A percentile compares a stretch with the other conserved stretches of the same genome.
Conservation (phyloP, 2,329 filamentous ascomycete genomes). For the Pseudocercospora fuligena region DNA sequence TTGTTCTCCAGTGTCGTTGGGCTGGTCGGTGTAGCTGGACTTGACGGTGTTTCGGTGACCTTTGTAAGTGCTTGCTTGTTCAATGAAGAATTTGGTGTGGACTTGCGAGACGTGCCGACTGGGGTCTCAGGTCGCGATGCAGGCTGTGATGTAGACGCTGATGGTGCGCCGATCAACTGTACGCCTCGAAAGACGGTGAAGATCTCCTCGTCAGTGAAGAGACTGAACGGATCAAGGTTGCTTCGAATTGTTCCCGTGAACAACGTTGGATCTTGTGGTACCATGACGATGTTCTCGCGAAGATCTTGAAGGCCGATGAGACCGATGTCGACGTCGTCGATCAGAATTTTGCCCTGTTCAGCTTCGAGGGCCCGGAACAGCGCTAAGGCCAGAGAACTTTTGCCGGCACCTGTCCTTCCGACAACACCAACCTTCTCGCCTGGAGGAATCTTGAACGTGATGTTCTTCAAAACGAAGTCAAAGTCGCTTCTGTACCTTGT, state of each 20-base stretch:
- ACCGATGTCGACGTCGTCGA: constrained; percentile 90
- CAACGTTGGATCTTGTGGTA: constrained; percentile 93
- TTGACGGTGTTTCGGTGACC: constrained; percentile 41
- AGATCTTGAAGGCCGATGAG: constrained; percentile 90
- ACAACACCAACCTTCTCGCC: constrained; percentile 96
- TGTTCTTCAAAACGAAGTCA: constrained; percentile 79
- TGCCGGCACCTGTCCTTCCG: constrained; percentile 91
- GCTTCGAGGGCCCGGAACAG: constrained; percentile 94
- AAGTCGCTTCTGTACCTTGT: constrained; percentile 88
- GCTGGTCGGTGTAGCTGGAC: constrained; percentile 44
- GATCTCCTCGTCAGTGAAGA: constrained; percentile 89
- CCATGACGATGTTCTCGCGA: constrained; percentile 92
- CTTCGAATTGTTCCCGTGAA: constrained; percentile 90
- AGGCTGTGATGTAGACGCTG: constrained; percentile 50
- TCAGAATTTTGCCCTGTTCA: constrained; percentile 83
- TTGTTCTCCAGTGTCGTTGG: constrained; percentile 72
- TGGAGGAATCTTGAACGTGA: constrained; percentile 84
- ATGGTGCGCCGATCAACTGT: constrained; percentile 72
- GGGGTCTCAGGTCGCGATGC: constrained; percentile 43
- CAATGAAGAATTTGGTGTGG: constrained; percentile 34
- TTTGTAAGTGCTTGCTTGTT: constrained; percentile 36
- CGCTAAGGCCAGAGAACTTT: constrained; percentile 91
- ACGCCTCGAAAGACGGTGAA: constrained; percentile 85
- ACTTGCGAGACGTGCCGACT: constrained; percentile 28
- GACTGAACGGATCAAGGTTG: constrained; percentile 89